A percentile compares a stretch with the other conserved stretches of the same genome.
Evolutionary conservation across 352 stramenopile genomes (phyloP).

Genomic region (Phytophthora crassamura): DNA sequence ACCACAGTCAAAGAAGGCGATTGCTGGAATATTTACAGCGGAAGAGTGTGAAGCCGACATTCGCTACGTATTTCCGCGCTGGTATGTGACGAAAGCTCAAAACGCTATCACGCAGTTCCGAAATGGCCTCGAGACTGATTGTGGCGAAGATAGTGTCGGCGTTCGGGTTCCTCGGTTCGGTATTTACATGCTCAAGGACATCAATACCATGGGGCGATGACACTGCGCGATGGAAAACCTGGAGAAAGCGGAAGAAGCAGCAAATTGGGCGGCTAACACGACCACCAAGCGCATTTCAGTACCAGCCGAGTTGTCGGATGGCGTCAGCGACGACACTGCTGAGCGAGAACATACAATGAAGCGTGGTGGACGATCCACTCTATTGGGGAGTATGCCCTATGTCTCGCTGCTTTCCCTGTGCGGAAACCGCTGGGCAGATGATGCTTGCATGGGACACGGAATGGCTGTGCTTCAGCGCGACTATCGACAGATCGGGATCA

Average conservation of each 20-base stretch:
- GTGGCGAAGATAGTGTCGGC: background rate
- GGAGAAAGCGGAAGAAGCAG: background rate
- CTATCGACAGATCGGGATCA: no score
- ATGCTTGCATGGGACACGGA: constrained; percentile 1
- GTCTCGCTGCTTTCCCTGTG: no score
- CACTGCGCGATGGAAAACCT: no score
- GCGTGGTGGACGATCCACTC: background rate
- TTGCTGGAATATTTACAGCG: constrained; percentile 4
- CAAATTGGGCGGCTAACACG: constrained; percentile 8
- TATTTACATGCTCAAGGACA: no score
- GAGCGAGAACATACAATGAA: constrained; percentile 7
- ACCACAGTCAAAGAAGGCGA: constrained; percentile 4
- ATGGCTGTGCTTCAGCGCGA: background rate
- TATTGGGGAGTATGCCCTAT: constrained; percentile 3
- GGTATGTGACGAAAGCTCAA: constrained; percentile 13
- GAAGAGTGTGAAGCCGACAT: no score
- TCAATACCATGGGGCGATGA: no score
- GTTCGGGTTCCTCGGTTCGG: constrained; percentile 9
- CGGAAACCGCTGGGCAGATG: constrained; percentile 9
- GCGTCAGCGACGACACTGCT: background rate
- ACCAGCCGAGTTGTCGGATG: background rate
- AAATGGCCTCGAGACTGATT: background rate
- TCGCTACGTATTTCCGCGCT: constrained; percentile 3
- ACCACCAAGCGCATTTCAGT: background rate
- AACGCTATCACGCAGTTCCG: background rate